A percentile compares a stretch with the other conserved stretches of the same genome.
phyloP scores from a whole-genome alignment of 768 basidiomycete species.

The Porpolomopsis calyptriformis region DNA sequence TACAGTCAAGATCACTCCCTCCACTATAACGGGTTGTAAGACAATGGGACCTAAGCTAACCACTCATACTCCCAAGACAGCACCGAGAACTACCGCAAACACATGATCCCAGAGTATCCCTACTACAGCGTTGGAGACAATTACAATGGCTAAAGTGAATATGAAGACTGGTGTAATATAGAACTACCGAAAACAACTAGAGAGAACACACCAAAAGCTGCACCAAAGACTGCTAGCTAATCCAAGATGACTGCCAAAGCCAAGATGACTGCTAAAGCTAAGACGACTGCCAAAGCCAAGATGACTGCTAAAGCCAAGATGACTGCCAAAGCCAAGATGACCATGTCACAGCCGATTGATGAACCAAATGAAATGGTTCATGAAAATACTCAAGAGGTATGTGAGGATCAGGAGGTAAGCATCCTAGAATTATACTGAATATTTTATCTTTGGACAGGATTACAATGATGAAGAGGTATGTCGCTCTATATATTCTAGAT shows the following conservation, averaged over 20 bases:
- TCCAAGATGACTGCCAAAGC: too few species aligned
- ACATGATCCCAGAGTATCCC: not conserved
- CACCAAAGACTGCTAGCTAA: too few species aligned
- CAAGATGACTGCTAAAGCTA: too few species aligned
- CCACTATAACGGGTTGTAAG: not conserved
- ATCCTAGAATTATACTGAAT: not conserved
- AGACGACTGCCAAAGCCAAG: too few species aligned
- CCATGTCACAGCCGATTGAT: too few species aligned
- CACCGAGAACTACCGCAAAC: not conserved
- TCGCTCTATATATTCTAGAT: not conserved
- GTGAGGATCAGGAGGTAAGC: not conserved
- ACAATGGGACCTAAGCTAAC: not conserved
- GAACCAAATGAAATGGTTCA: too few species aligned
- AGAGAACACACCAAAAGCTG: not conserved
- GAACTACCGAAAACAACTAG: not conserved
- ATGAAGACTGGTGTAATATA: too few species aligned
- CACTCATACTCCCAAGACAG: not conserved
- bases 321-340: too few species aligned
- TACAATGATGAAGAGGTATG: not conserved
- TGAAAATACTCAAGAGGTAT: too few species aligned
- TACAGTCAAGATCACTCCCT: not conserved
- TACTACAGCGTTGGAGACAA: too few species aligned
- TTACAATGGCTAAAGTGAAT: too few species aligned
- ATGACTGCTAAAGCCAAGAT: too few species aligned
- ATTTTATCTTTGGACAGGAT: not conserved